Evolutionary conservation across 2,329 filamentous ascomycete genomes (phyloP).

Genomic region (Pestalotiopsis sp.): DNA sequence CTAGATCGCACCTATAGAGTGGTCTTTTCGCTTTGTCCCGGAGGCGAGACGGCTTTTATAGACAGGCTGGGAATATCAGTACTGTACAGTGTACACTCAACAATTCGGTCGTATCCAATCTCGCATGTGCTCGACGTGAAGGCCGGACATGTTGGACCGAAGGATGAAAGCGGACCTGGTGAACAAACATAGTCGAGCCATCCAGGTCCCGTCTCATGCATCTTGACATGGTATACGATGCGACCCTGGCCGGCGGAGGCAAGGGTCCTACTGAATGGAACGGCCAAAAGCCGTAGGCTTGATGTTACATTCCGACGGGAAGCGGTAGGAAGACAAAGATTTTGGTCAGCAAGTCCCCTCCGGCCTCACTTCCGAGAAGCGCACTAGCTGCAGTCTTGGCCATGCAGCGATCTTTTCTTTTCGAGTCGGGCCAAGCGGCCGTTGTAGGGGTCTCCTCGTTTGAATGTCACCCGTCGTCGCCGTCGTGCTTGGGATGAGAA

Average conservation of each 20-base stretch:
- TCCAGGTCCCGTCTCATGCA: neutral
- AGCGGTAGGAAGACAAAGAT: neutral
- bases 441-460: neutral
- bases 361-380: neutral
- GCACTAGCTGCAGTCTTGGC: conserved; percentile 10
- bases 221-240: neutral
- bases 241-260: neutral
- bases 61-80: too few species aligned
- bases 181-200: neutral
- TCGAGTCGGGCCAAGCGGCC: neutral
- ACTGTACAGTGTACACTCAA: neutral
- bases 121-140: neutral
- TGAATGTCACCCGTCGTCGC: neutral
- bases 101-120: neutral
- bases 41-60: neutral
- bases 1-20: neutral
- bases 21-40: neutral
- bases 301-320: neutral
- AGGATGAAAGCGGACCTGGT: neutral
- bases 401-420: neutral
- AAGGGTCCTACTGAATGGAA: neutral
- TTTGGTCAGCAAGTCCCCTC: conserved; percentile 3
- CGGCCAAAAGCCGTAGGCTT: neutral
- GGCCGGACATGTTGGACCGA: neutral
- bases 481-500: neutral